Evolutionary conservation across 441 rosid species (phyloP).

Genomic region (Pelargonium fulgidum): DNA sequence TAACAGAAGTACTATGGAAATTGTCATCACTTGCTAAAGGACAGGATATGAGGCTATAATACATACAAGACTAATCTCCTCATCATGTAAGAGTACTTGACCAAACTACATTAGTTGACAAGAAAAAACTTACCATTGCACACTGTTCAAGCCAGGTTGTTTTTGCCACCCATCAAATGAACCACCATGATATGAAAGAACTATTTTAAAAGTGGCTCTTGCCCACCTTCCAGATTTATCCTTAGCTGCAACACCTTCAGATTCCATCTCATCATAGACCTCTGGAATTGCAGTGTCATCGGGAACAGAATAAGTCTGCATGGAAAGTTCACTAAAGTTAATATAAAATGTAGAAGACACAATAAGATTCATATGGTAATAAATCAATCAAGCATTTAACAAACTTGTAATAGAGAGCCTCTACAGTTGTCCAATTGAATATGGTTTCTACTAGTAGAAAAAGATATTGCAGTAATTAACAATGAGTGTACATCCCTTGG

Average conservation of each 20-base stretch:
- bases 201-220: constrained; percentile 68
- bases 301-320: constrained; percentile 32
- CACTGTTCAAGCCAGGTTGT: constrained; percentile 81
- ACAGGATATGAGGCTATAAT: neutral
- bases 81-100: neutral
- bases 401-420: neutral
- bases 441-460: neutral
- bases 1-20: too few relatives aligned
- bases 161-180: constrained; percentile 99
- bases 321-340: constrained; percentile 19
- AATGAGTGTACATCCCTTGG: neutral
- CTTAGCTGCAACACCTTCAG: constrained; percentile 28
- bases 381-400: neutral
- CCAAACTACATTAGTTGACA: constrained; percentile 6
- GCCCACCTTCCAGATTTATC: constrained; percentile 71
- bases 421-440: neutral
- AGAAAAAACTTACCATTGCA: constrained; percentile 54
- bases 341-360: constrained; percentile 11
- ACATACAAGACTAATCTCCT: neutral
- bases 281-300: constrained; percentile 30
- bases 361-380: neutral
- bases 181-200: constrained; percentile 67
- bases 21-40: neutral
- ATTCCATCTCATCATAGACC: constrained; percentile 19
- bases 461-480: neutral